phyloP scores from a whole-genome alignment of 805 yeast genomes.

The Pichia cephalocereana region DNA sequence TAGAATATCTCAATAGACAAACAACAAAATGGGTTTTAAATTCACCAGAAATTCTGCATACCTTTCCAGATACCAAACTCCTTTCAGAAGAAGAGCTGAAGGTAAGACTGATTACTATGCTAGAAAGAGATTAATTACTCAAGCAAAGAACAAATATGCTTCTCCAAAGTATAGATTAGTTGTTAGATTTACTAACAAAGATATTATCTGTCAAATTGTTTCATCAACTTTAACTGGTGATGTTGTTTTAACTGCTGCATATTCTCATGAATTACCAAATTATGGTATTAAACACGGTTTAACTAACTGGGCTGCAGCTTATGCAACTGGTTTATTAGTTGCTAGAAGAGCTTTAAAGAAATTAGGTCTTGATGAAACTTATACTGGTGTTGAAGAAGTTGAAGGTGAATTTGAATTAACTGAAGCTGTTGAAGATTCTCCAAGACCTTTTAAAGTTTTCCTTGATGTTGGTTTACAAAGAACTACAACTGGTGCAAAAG shows the following conservation, averaged over 20 bases:
- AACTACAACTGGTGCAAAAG: slow-evolving; percentile 99
- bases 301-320: slow-evolving; percentile 99
- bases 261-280: slow-evolving; percentile 96
- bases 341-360: slow-evolving; percentile 99
- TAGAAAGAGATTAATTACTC: slow-evolving; percentile 98
- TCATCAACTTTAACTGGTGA: slow-evolving; percentile 98
- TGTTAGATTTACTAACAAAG: slow-evolving; percentile 99
- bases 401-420: slow-evolving; percentile 98
- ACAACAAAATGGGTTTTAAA: slow-evolving; percentile 65
- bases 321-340: slow-evolving; percentile 95
- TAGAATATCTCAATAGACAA: not conserved
- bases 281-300: slow-evolving; percentile 98
- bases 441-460: slow-evolving; percentile 99
- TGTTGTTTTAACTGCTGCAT: slow-evolving; percentile 92
- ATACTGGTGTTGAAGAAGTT: slow-evolving; percentile 97
- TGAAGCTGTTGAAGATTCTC: slow-evolving; percentile 98
- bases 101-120: slow-evolving; percentile 99
- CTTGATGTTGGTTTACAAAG: slow-evolving; percentile 99
- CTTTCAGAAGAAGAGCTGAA: slow-evolving; percentile 99
- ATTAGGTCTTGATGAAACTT: slow-evolving; percentile 97
- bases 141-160: slow-evolving; percentile 99
- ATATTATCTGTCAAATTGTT: slow-evolving; percentile 95
- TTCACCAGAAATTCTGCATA: slow-evolving; percentile 78
- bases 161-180: slow-evolving; percentile 99
- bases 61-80: slow-evolving; percentile 99